Evolutionary conservation across 176 grass and related monocot species (phyloP).

Genomic region (Raddia guianensis): DNA sequence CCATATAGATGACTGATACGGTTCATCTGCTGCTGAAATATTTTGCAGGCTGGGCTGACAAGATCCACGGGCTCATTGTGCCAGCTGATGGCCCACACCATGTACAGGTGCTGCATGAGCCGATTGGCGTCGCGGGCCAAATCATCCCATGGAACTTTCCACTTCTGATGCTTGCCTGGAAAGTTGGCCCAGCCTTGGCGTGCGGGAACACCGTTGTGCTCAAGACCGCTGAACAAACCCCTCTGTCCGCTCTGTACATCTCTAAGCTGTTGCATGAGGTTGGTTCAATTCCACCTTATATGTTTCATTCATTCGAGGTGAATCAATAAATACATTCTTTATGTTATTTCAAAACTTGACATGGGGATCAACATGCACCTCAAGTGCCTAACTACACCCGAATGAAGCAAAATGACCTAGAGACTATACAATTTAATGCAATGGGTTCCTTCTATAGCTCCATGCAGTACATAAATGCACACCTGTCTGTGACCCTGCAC

Average conservation of each 20-base stretch:
- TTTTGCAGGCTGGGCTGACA: constrained; percentile 78
- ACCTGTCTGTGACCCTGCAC: not conserved
- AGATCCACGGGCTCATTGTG: constrained; percentile 91
- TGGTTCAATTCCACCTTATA: not conserved
- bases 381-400: not conserved
- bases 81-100: constrained; percentile 89
- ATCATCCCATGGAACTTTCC: constrained; percentile 99
- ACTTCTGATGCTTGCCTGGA: constrained; percentile 92
- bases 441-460: not conserved
- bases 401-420: not conserved
- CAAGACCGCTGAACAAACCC: constrained; percentile 95
- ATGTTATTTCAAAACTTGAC: not conserved
- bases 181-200: constrained; percentile 93
- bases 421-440: not conserved
- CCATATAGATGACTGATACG: not conserved
- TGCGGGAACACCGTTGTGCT: constrained; percentile 88
- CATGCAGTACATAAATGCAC: not conserved
- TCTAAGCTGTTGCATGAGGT: constrained; percentile 89
- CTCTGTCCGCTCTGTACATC: constrained; percentile 73
- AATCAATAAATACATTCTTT: not conserved
- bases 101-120: constrained; percentile 86
- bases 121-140: constrained; percentile 83
- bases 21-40: not conserved
- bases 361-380: not conserved
- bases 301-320: not conserved